Evolutionary conservation across 1,284 basidiomycete species (phyloP), one percentile per base, ranked within the genome.

Genomic region (Rugosomyces carneus): DNA sequence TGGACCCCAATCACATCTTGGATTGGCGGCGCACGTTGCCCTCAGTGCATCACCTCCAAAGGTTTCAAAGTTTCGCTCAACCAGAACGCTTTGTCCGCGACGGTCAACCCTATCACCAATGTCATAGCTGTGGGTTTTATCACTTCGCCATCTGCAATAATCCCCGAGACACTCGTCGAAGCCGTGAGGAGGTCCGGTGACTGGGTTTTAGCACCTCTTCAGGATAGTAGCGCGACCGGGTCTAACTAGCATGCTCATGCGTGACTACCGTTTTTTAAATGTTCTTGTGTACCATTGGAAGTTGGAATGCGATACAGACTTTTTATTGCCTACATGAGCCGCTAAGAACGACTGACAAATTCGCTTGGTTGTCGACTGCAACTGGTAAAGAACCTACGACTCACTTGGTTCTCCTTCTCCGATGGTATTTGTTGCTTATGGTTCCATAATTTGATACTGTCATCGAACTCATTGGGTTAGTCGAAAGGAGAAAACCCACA

Each of bases 21-120:
- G 45, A 41, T 8, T n/a, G 45, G 45, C 16, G 45, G 45, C 3
- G 5, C 39, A 5, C 16, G 18, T 6, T 42, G 45, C 34, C 20
- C 36, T 34, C 16, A 37, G n/a, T 47, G 45, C 19, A 36, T 47
- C 45, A 47, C 45, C 26, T n/a, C 26, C 19, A 32, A 41, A 20
- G 36, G 40, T 10, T 23, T 47, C 26, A 35, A 32, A 26, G 45
- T 38, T 20, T 16, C 37, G 10, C 5, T 20, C 13, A 36, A 20
- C n/a, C 24, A 10, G 5, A 16, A 27, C 15, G 36, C 40, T 26
- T 26, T 42, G 2, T 37, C 40, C 6, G 39, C 45, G 19, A 37
- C 37, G 13, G 4, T 34, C 13, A 36, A 42, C 24, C 18, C 26
- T 3, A 18, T 16, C 1, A 15, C 20, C 26, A 18, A 16, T 13